These are phyloP conservation scores for Chalciporus piperatus DNA, from an alignment of 768 basidiomycete species.

Conservation along the genomic window DNA sequence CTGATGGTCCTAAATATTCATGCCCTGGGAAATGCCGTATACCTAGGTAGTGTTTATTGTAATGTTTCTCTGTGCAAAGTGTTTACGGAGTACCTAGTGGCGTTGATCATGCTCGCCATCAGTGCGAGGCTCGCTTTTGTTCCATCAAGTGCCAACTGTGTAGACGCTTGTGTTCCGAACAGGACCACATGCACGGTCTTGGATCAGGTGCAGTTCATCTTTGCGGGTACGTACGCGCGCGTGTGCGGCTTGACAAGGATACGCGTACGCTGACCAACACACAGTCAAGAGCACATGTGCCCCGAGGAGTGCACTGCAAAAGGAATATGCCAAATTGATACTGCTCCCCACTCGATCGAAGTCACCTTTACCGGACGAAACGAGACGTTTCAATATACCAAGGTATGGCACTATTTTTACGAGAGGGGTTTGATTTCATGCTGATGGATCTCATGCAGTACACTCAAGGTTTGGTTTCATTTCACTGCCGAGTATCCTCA, in stretches of 20 bases:
- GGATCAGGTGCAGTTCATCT: constrained; percentile 40
- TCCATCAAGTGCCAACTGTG: constrained; percentile 50
- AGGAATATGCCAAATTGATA: constrained; percentile 55
- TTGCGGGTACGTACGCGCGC: constrained; percentile 42
- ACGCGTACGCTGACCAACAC: neutral
- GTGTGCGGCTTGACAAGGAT: neutral
- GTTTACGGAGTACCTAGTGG: constrained; percentile 31
- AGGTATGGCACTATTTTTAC: constrained; percentile 33
- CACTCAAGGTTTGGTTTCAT: constrained; percentile 38
- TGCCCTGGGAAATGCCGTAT: constrained; percentile 40
- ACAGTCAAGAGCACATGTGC: constrained; percentile 49
- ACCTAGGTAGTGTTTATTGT: constrained; percentile 31
- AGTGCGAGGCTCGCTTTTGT: constrained; percentile 47
- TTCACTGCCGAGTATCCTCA: neutral
- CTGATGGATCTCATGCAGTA: constrained; percentile 34
- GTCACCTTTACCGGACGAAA: constrained; percentile 54
- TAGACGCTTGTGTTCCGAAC: constrained; percentile 42
- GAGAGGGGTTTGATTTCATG: neutral
- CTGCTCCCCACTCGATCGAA: constrained; percentile 50
- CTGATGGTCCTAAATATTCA: constrained; percentile 28
- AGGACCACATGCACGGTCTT: constrained; percentile 50
- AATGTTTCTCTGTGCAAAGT: neutral
- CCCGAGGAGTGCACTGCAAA: constrained; percentile 34
- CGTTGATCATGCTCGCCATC: constrained; percentile 41
- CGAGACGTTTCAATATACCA: constrained; percentile 57